Conservation (phyloP, 176 grass and related monocot species). For the Rhynchospora tenuis region DNA sequence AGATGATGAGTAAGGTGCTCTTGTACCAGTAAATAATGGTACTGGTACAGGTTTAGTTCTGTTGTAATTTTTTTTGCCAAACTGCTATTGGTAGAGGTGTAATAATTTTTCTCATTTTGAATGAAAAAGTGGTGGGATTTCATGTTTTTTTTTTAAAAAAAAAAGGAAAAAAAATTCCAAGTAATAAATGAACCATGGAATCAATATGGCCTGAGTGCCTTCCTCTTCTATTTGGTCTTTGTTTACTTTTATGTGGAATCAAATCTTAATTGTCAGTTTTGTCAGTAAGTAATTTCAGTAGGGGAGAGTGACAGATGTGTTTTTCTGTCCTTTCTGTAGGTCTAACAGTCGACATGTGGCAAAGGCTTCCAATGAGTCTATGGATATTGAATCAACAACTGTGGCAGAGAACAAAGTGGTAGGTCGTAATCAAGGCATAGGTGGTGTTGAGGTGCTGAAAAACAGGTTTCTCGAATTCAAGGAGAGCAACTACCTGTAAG, state of each 20-base stretch:
- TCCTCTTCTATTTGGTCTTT: neutral
- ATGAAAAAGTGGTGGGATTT: too few relatives aligned
- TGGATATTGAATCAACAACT: constrained; percentile 36
- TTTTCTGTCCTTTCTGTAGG: constrained; percentile 39
- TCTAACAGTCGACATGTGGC: constrained; percentile 29
- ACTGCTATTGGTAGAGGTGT: too few relatives aligned
- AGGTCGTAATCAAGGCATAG: constrained; percentile 27
- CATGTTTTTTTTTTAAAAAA: too few relatives aligned
- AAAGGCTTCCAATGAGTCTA: constrained; percentile 43
- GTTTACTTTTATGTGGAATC: neutral
- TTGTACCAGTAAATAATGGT: too few relatives aligned
- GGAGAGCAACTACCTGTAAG: constrained; percentile 60
- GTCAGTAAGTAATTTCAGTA: neutral
- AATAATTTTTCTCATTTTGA: too few relatives aligned
- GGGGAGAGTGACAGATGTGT: neutral
- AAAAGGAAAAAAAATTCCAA: too few relatives aligned
- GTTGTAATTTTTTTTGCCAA: too few relatives aligned
- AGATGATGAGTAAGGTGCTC: too few relatives aligned
- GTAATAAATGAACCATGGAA: neutral
- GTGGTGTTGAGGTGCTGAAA: constrained; percentile 58
- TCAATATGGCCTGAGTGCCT: neutral
- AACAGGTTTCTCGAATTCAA: constrained; percentile 81
- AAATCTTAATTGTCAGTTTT: neutral
- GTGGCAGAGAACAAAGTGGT: constrained; percentile 34
- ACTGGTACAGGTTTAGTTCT: too few relatives aligned